Conservation (phyloP, 73 alveolate genomes). For the Tetrahymena malaccensis region DNA sequence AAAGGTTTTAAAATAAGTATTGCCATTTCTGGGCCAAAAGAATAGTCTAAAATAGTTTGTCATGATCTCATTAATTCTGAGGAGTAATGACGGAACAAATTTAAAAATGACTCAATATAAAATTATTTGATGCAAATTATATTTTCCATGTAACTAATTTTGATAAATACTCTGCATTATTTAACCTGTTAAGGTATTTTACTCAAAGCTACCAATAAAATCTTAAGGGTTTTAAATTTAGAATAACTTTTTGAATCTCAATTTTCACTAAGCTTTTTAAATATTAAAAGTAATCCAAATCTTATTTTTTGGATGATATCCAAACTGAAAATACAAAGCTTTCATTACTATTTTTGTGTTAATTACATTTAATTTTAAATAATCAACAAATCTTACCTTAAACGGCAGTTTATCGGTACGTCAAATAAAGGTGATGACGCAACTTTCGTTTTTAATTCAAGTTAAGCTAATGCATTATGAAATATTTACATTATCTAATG, state of each 20-base stretch:
- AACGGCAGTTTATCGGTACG: not conserved
- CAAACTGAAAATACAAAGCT: not conserved
- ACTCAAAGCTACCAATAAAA: not conserved
- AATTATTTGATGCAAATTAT: not conserved
- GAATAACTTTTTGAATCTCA: not conserved
- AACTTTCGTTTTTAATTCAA: not conserved
- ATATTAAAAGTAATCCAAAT: not conserved
- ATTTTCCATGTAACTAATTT: not conserved
- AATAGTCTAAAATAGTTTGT: not conserved
- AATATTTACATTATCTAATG: not conserved
- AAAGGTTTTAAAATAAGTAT: not conserved
- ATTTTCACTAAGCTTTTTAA: not conserved
- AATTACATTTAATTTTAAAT: not conserved
- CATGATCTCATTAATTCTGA: not conserved
- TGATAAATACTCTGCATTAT: not conserved
- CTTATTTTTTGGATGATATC: not conserved
- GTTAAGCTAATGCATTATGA: not conserved
- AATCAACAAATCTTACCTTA: not conserved
- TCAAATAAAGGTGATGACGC: not conserved
- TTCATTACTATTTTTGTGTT: not conserved
- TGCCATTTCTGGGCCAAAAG: not conserved
- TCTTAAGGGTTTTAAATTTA: not conserved
- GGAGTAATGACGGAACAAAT: not conserved
- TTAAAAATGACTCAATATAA: not conserved
- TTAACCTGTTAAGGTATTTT: not conserved